A percentile compares a stretch with the other conserved stretches of the same genome.
Evolutionary conservation across 192 early-diverging fungal species (phyloP).

Genomic region (Coemansia nantahalensis): DNA sequence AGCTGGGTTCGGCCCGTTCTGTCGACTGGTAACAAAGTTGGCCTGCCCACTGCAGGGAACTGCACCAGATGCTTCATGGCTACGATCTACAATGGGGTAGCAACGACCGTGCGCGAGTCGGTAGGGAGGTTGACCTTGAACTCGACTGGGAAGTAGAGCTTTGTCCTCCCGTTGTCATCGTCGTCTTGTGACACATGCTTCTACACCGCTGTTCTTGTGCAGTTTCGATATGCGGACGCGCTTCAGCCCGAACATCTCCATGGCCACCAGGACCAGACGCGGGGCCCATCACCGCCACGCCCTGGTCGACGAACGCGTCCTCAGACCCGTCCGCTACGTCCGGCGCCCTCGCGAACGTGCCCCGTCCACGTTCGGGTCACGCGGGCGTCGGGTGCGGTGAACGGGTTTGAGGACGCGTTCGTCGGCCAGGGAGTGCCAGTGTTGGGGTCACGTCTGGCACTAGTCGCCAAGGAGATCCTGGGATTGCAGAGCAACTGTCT

Average conservation of each 20-base stretch:
- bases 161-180: background rate
- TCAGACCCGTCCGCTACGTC: background rate
- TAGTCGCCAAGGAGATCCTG: background rate
- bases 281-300: conserved; percentile 1
- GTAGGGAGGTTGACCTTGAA: background rate
- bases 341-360: background rate
- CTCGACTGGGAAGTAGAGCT: conserved; percentile 1
- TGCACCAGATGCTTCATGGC: no score
- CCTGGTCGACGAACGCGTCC: conserved; percentile 1
- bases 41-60: no score
- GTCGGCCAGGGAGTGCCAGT: background rate
- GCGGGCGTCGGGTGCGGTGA: background rate
- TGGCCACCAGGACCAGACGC: background rate
- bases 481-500: background rate
- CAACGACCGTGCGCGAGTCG: background rate
- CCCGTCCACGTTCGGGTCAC: background rate
- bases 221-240: background rate
- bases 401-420: background rate
- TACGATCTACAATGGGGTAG: background rate
- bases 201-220: conserved; percentile 4
- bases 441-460: conserved; percentile 1
- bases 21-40: no score
- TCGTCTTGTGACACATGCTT: background rate
- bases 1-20: no score
- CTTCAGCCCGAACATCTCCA: background rate